Base-by-base conservation (phyloP, 768 basidiomycete genomes). In the Phylloporus scabripes region DNA sequence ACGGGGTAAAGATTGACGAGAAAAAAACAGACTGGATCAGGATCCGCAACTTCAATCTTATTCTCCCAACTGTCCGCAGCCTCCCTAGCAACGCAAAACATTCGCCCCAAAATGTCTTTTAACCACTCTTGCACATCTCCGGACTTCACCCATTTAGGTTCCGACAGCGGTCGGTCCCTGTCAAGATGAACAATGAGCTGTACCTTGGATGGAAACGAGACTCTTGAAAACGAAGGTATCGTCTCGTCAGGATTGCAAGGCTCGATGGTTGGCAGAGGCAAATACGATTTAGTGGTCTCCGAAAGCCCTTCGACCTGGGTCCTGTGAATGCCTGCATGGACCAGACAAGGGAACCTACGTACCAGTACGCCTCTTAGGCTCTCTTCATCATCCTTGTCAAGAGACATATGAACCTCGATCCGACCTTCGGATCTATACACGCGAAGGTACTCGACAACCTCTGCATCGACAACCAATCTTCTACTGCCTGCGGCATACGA, bases 61-160 rank as follows among this genome's bases (percentile, higher is more conserved):
- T 85, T 92, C 69, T 88, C 87, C 96, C 96, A 99, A 8, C 88
- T 87, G 54, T 86, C 85, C n/a, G 83, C 81, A 11, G 83, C 86
- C 46, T 87, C 85, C 5, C 85, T 86, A 23, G 85, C 79, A 40
- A 85, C 83, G 86, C 86, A 89, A 61, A 89, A 88, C 83, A 87
- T 87, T 32, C 87, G 74, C 3, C 88, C 89, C 66, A 91, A 87
- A 76, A 90, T 89, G 58, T 80, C 88, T 66, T 82, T 81, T 58
- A 91, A 70, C 94, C 94, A 98, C 33, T 93, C 92, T 58, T 95
- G 91, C 20, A 94, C 80, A 62, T 94, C 89, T 26, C 95, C 95
- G 7, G 87, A 85, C 67, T 92, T 91, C 32, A 92, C 92, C 96
- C 95, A 99, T 65, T 92, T 88, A 7, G 96, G 92, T 65, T 97